A percentile compares a stretch with the other conserved stretches of the same genome.
Conservation (phyloP, 805 yeast genomes). For the Sugiyamaella smithiae region DNA sequence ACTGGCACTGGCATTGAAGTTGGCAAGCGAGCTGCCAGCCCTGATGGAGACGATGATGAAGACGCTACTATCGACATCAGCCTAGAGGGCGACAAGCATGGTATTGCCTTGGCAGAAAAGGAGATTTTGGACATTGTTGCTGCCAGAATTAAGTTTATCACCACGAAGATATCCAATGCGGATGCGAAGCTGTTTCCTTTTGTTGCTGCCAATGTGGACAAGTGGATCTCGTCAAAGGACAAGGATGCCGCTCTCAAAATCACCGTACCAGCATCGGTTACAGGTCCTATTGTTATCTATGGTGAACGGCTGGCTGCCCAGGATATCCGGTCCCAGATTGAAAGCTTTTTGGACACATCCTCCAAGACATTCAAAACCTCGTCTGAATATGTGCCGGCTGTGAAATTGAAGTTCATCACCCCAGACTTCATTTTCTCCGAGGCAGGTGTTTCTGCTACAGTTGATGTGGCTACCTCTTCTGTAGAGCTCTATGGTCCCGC, state of each 20-base stretch:
- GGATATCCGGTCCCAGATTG: constrained; percentile 52
- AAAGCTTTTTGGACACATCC: constrained; percentile 44
- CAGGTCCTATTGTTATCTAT: constrained; percentile 48
- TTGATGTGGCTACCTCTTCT: constrained; percentile 43
- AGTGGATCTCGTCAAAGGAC: constrained; percentile 14
- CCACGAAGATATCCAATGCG: constrained; percentile 25
- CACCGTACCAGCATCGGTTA: background rate
- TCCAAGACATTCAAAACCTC: constrained; percentile 48
- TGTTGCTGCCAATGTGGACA: constrained; percentile 16
- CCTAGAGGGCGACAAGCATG: constrained; percentile 81
- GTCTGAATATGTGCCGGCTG: constrained; percentile 61
- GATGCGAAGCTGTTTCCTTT: constrained; percentile 30
- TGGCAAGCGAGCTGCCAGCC: constrained; percentile 32
- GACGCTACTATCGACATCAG: constrained; percentile 60
- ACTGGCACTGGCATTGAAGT: constrained; percentile 72
- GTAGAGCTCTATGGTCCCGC: constrained; percentile 60
- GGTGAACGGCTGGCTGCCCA: constrained; percentile 72
- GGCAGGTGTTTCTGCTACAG: constrained; percentile 34
- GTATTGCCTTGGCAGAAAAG: constrained; percentile 69
- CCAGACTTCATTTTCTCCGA: constrained; percentile 29
- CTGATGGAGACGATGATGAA: constrained; percentile 53
- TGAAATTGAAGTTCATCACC: constrained; percentile 62
- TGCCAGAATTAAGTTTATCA: constrained; percentile 56
- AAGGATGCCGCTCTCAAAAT: constrained; percentile 4
- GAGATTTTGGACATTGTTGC: constrained; percentile 70